phyloP scores from a whole-genome alignment of 441 rosid genomes.

The Corymbia calophylla region DNA sequence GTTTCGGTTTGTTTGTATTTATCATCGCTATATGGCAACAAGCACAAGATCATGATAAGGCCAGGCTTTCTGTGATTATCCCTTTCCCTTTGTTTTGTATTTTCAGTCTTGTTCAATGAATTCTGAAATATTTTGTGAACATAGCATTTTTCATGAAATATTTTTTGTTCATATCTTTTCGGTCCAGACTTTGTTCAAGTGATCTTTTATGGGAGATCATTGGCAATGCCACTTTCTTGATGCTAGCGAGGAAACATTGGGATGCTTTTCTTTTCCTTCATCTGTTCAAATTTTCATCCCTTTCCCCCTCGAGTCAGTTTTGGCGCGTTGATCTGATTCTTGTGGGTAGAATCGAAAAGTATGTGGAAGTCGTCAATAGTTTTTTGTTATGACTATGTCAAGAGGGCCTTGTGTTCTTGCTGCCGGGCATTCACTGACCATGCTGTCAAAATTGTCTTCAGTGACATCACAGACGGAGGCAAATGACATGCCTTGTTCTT shows the following conservation, averaged over 20 bases:
- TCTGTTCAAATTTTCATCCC: neutral
- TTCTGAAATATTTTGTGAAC: neutral
- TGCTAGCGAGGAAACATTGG: neutral
- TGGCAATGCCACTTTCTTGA: neutral
- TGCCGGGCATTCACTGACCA: neutral
- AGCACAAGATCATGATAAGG: neutral
- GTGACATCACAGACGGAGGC: neutral
- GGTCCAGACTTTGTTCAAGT: neutral
- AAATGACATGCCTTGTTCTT: accelerated
- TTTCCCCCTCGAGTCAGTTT: neutral
- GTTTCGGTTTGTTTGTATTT: accelerated
- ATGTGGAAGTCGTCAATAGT: neutral
- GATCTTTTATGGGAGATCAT: neutral
- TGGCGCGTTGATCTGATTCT: neutral
- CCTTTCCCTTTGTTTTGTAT: neutral
- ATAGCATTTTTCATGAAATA: neutral
- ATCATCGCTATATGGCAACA: neutral
- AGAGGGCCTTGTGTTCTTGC: neutral
- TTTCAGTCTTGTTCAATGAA: neutral
- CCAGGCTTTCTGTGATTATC: neutral
- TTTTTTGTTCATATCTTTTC: neutral
- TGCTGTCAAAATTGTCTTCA: neutral
- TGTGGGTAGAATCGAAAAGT: neutral
- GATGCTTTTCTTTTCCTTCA: neutral
- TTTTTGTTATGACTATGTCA: neutral